Evolutionary conservation across 2,329 filamentous ascomycete genomes (phyloP), one percentile per base, ranked within the genome.

Genomic region (Myotisia sp.): DNA sequence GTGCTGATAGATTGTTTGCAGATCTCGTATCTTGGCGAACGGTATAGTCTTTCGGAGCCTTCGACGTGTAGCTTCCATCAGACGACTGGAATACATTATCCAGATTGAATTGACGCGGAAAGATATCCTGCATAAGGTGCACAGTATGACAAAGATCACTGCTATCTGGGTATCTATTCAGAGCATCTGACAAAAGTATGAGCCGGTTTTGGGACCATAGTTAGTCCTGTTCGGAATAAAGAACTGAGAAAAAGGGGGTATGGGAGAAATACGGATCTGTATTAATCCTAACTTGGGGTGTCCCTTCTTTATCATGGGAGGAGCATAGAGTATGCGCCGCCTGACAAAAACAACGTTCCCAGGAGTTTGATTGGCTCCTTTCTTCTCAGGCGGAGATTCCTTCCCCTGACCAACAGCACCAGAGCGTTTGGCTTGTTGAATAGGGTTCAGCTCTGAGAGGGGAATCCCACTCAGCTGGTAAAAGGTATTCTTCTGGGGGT

Each of bases 41-140:
- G 0, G 79, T 86, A 51, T 93, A 92, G 53, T 93, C 85, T 48
- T 83, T 81, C 48, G 87, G 76, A 17, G 70, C 70, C 46, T 87
- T 79, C 0, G 72, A 63, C 0, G 78, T 87, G 47, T 81, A 71
- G 31, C 59, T 68, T 14, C 51, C 52, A 51, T 90, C 70, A 3
- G 63, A 59, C 4, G 76, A 81, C 0, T 76, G 84, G 51, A 95
- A 94, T n/a, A 79, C 84, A 55, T 95, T 98, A 50, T 92, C 84
- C 3, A 98, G 62, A 9, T 74, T 73, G 49, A 93, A 95, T 49
- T 95, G 86, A 7, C 78, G 70, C 20, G 90, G 90, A 46, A 98
- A 98, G 1, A 98, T 76, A 55, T 95, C 87, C 64, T 87, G 90
- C 70, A 93, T 73, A 13, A 92, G 58, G 45, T 79, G 81, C 7